Percentiles rank a stretch among this genome's conserved stretches.
Evolutionary conservation across 352 stramenopile species (phyloP).

Genomic region (Phytophthora foliorum): DNA sequence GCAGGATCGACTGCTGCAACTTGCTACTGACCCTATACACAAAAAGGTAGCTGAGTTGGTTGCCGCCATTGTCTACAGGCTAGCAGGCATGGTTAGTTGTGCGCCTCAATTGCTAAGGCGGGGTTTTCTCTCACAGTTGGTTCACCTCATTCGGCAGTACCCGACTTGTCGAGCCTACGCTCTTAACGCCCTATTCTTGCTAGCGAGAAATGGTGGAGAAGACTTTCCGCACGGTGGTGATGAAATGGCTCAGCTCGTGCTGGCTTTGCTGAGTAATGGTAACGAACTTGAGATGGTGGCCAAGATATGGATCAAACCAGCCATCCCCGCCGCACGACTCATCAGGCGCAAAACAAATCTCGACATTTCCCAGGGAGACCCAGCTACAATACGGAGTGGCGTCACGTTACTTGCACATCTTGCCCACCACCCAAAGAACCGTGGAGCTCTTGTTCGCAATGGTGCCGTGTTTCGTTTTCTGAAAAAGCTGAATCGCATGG

Average conservation of each 20-base stretch:
- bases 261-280: constrained; percentile 51
- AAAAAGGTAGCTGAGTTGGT: constrained; percentile 60
- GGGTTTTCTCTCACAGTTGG: constrained; percentile 60
- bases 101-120: constrained; percentile 45
- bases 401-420: constrained; percentile 73
- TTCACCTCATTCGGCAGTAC: constrained; percentile 60
- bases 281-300: constrained; percentile 34
- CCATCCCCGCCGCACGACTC: constrained; percentile 2
- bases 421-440: constrained; percentile 67
- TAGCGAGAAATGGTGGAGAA: constrained; percentile 50
- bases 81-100: constrained; percentile 34
- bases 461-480: constrained; percentile 72
- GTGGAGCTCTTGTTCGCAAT: constrained; percentile 57
- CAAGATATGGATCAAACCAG: constrained; percentile 37
- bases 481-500: constrained; percentile 52
- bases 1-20: constrained; percentile 49
- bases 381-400: constrained; percentile 51
- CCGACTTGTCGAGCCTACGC: constrained; percentile 51
- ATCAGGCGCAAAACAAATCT: constrained; percentile 33
- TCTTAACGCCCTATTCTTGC: constrained; percentile 66
- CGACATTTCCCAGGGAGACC: constrained; percentile 34
- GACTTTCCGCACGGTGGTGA: constrained; percentile 76
- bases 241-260: constrained; percentile 54
- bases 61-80: constrained; percentile 65
- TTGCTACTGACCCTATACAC: constrained; percentile 37